phyloP scores from a whole-genome alignment of 2,329 filamentous ascomycete species.

The Colletotrichum filicis region DNA sequence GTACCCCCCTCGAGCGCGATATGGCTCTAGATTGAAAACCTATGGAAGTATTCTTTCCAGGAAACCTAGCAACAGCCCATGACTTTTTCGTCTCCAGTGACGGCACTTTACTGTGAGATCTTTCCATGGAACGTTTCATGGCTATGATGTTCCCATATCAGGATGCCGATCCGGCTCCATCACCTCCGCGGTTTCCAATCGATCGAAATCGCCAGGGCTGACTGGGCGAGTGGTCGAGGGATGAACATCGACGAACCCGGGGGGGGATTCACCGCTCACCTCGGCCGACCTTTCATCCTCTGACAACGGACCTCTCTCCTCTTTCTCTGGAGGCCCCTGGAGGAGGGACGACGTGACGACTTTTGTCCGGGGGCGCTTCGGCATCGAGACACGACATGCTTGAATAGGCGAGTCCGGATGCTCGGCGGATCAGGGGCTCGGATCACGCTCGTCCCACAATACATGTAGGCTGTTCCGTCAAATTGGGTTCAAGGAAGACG shows the following conservation, averaged over 20 bases:
- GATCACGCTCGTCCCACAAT: conserved; percentile 9
- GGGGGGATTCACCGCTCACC: neutral
- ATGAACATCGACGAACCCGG: neutral
- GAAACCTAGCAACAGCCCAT: neutral
- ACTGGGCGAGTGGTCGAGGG: neutral
- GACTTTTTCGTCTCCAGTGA: neutral
- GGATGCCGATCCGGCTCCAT: neutral
- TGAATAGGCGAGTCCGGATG: conserved; percentile 12
- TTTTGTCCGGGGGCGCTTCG: conserved; percentile 5
- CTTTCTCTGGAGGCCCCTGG: neutral
- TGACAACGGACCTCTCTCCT: neutral
- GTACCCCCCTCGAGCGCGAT: neutral
- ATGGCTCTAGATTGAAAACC: too few relatives aligned
- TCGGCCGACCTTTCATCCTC: neutral
- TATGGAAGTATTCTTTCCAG: neutral
- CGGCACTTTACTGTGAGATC: neutral
- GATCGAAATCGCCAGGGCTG: neutral
- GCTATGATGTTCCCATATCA: neutral
- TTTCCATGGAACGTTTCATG: neutral
- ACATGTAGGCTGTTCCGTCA: neutral
- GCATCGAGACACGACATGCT: conserved; percentile 22
- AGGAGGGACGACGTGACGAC: neutral
- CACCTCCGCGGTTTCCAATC: neutral
- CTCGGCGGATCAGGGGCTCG: conserved; percentile 1
- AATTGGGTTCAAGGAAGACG: neutral